Evolutionary conservation across 1,139 yeast genomes (phyloP), one percentile per base, ranked within the genome.

Genomic region (Kurtzmaniella quercitrusa): DNA sequence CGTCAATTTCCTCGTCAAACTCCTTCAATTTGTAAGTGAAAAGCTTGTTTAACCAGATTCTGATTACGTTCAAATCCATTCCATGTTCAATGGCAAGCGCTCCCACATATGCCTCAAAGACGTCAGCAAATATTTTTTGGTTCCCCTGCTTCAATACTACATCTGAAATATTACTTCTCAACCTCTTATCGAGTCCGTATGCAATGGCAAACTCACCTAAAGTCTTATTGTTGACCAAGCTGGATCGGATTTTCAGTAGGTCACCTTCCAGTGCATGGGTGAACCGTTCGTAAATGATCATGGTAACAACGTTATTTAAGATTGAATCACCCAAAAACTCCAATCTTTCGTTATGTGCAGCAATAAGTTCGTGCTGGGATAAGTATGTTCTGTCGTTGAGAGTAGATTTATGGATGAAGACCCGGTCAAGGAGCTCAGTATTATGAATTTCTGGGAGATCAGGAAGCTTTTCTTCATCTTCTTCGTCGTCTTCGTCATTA

Each of bases 271-370:
- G 70, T 34, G 82, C 83, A 41, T 73, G 66, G 0, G 95, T 93
- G 54, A 84, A 85, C 47, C 77, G 65, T 29, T 76, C 71, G 55
- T 75, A 89, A 16, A 89, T 71, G 41, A 89, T 73, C 49, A 79
- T 68, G 0, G 97, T 85, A 41, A 87, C 82, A 39, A 85, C 70
- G 48, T 79, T 79, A 57, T 90, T 88, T 50, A 93, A 68, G 16
- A 90, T 79, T 0, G 98, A 83, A 64, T 94, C 99, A 17, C 99
- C 99, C 38, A 90, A 66, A 58, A 90, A 94, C 64, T 94, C 99
- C 34, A 93, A 70, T 43, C 98, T 74, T 68, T 94, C 98, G 61
- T 93, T 90, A 57, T 90, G 93, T 2, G 81, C 66, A 40, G 75
- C 70, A 21, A 85, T 68, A 45, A 79, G 69, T 50, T 85, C 93